These are phyloP conservation scores for Umbilicaria muhlenbergii DNA, from an alignment of 495 filamentous ascomycete genomes.

Conservation along the genomic window DNA sequence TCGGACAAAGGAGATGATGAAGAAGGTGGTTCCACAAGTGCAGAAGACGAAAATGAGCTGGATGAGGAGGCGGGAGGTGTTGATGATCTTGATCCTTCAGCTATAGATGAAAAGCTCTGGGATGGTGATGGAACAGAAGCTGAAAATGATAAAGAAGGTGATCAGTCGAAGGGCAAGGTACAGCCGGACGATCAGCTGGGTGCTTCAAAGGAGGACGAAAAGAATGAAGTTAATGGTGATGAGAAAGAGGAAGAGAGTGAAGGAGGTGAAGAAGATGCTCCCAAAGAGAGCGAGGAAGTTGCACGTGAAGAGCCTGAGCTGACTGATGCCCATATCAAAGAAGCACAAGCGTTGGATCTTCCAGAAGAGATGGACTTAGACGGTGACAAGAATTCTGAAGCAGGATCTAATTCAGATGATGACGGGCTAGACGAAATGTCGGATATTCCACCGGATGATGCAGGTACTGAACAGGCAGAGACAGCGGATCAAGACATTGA, in stretches of 20 bases:
- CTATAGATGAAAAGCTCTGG: slow-evolving; percentile 97
- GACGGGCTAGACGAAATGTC: slow-evolving; percentile 56
- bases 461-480: slow-evolving; percentile 23
- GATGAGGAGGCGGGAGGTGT: slow-evolving; percentile 84
- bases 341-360: slow-evolving; percentile 48
- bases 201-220: slow-evolving; percentile 14
- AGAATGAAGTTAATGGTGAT: slow-evolving; percentile 35
- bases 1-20: slow-evolving; percentile 39
- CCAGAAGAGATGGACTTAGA: slow-evolving; percentile 59
- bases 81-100: slow-evolving; percentile 71
- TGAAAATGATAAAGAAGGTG: slow-evolving; percentile 59
- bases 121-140: slow-evolving; percentile 65
- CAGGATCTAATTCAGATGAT: slow-evolving; percentile 50
- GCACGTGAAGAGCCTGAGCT: slow-evolving; percentile 44
- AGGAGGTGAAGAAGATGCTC: slow-evolving; percentile 39
- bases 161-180: slow-evolving; percentile 29
- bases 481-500: slow-evolving; percentile 1
- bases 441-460: slow-evolving; percentile 41
- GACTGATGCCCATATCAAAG: slow-evolving; percentile 56
- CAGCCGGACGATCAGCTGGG: slow-evolving; percentile 24
- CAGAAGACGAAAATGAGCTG: slow-evolving; percentile 35
- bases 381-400: slow-evolving; percentile 44
- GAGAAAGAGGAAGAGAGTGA: slow-evolving; percentile 37
- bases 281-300: slow-evolving; percentile 45
- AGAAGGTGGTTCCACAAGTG: slow-evolving; percentile 13